phyloP scores from a whole-genome alignment of 345 rosid genomes.

The Reutealis trisperma region DNA sequence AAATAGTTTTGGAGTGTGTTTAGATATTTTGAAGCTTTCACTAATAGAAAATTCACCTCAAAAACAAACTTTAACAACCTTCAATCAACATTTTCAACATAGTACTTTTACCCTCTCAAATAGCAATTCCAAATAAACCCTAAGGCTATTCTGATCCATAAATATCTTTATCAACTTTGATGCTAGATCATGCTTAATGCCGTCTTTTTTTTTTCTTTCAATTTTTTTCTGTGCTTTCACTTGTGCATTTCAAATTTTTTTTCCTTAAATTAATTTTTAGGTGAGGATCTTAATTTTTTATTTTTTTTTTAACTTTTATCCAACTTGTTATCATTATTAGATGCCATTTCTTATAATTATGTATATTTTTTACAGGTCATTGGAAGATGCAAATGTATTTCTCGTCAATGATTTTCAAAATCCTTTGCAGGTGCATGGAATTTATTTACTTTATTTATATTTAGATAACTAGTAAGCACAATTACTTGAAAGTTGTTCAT shows the following conservation, averaged over 20 bases:
- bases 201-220: background rate
- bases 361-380: conserved; percentile 58
- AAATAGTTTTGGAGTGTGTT: no score
- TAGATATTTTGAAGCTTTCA: no score
- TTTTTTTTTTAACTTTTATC: conserved; percentile 14
- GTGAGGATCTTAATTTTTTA: background rate
- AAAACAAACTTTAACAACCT: no score
- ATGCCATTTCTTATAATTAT: conserved; percentile 21
- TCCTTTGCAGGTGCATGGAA: conserved; percentile 72
- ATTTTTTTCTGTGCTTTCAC: background rate
- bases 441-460: background rate
- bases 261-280: background rate
- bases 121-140: background rate
- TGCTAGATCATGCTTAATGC: background rate
- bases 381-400: conserved; percentile 87
- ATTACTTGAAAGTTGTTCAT: background rate
- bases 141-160: background rate
- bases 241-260: conserved; percentile 1
- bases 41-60: no score
- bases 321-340: conserved; percentile 1
- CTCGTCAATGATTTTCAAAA: conserved; percentile 84
- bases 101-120: no score
- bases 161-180: background rate
- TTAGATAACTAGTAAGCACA: background rate
- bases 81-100: no score